Percentiles rank a stretch among this genome's conserved stretches.
phyloP scores from a whole-genome alignment of 2,329 filamentous ascomycete species.

The Talaromyces sp. region DNA sequence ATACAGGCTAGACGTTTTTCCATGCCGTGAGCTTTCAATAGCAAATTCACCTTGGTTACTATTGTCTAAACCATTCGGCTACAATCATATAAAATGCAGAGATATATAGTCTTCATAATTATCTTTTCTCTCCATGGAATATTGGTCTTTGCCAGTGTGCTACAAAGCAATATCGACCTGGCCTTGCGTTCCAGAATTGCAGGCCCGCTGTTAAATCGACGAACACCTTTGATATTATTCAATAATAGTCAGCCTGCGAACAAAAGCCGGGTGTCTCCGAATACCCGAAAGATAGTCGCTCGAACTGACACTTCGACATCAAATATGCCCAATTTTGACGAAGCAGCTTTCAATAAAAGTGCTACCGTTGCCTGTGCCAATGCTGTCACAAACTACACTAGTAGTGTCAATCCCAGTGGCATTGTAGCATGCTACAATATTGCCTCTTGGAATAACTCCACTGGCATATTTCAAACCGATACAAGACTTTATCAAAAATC shows the following conservation, averaged over 20 bases:
- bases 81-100: not conserved
- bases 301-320: not conserved
- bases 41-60: not conserved
- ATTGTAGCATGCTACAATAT: slow-evolving; percentile 81
- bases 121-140: slow-evolving; percentile 6
- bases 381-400: slow-evolving; percentile 51
- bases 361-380: slow-evolving; percentile 57
- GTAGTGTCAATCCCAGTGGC: slow-evolving; percentile 65
- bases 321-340: slow-evolving; percentile 15
- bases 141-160: not conserved
- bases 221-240: not conserved
- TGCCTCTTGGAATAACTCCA: slow-evolving; percentile 58
- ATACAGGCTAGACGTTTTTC: not conserved
- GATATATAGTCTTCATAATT: not conserved
- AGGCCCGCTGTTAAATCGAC: not conserved
- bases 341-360: slow-evolving; percentile 22
- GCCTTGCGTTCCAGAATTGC: not conserved
- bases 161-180: slow-evolving; percentile 3
- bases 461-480: slow-evolving; percentile 72
- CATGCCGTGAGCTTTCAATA: not conserved
- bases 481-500: slow-evolving; percentile 69
- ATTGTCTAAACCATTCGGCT: not conserved
- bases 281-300: not conserved
- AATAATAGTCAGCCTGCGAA: not conserved
- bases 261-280: not conserved